Percentiles rank a stretch among this genome's conserved stretches.
phyloP scores from a whole-genome alignment of 306 rosid species.

The Sindora glabra region DNA sequence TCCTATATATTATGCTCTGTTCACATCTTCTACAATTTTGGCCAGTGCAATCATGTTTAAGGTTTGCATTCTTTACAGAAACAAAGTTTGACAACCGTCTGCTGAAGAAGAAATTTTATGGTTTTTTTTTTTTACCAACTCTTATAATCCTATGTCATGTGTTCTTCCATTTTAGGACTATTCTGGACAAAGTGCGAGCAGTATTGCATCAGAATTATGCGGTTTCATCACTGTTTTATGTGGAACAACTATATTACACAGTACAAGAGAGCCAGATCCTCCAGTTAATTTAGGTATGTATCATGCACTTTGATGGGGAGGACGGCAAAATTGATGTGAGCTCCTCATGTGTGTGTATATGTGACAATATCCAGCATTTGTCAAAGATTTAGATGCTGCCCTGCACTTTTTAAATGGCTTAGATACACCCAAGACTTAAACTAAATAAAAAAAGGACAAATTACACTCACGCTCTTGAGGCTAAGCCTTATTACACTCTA shows the following conservation, averaged over 20 bases:
- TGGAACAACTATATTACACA: constrained; percentile 74
- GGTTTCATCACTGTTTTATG: constrained; percentile 84
- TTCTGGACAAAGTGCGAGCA: constrained; percentile 84
- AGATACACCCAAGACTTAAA: too few species aligned
- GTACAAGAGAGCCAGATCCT: constrained; percentile 63
- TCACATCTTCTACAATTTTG: constrained; percentile 77
- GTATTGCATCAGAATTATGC: constrained; percentile 72
- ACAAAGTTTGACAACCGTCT: neutral
- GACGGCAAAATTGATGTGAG: too few species aligned
- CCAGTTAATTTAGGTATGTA: constrained; percentile 49
- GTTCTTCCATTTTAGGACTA: constrained; percentile 49
- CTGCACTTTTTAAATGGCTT: too few species aligned
- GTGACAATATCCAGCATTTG: too few species aligned
- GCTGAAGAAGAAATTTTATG: constrained; percentile 6
- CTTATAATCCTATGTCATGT: constrained; percentile 8
- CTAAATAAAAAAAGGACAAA: too few species aligned
- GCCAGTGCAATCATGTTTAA: constrained; percentile 92
- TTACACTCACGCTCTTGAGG: too few species aligned
- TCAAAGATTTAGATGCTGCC: too few species aligned
- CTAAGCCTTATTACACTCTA: too few species aligned
- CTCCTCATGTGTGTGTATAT: too few species aligned
- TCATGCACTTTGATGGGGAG: constrained; percentile 9
- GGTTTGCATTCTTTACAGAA: constrained; percentile 41
- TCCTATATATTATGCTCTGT: constrained; percentile 84
- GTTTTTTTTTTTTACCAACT: constrained; percentile 12